These are phyloP conservation scores for Quercus lobata DNA, from an alignment of 331 rosid species.

Conservation along the genomic window DNA sequence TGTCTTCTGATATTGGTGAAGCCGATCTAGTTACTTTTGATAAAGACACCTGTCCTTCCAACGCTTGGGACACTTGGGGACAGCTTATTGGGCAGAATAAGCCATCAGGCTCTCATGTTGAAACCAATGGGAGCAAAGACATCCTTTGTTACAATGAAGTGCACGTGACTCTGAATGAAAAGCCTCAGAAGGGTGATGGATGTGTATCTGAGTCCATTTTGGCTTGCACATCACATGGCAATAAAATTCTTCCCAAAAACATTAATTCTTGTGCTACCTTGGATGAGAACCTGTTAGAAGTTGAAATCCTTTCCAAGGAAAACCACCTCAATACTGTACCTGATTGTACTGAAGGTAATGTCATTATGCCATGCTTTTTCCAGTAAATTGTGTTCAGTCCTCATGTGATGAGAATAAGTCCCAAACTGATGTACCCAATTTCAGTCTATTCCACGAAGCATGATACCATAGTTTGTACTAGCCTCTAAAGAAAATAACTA, in stretches of 20 bases:
- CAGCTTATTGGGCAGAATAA: constrained; percentile 30
- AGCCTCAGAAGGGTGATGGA: constrained; percentile 24
- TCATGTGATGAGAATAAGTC: constrained; percentile 1
- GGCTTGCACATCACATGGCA: constrained; percentile 22
- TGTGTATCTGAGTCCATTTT: constrained; percentile 34
- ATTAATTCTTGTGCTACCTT: constrained; percentile 14
- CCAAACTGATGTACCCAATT: neutral
- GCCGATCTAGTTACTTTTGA: constrained; percentile 28
- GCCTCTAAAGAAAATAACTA: neutral
- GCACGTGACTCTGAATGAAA: constrained; percentile 20
- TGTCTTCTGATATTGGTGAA: constrained; percentile 39
- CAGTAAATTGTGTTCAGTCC: constrained; percentile 15
- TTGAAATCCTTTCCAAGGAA: constrained; percentile 21
- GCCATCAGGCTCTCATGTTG: constrained; percentile 27
- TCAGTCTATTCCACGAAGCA: neutral
- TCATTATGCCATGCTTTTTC: neutral
- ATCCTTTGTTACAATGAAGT: constrained; percentile 24
- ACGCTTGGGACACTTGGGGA: constrained; percentile 21
- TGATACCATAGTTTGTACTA: neutral
- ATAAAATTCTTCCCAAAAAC: constrained; percentile 31
- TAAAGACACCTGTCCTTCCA: constrained; percentile 19
- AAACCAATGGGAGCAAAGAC: constrained; percentile 25
- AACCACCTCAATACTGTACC: constrained; percentile 25
- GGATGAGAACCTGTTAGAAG: constrained; percentile 19
- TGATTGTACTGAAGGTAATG: constrained; percentile 39